Evolutionary conservation across 2,329 filamentous ascomycete species (phyloP), one percentile per base, ranked within the genome.

Genomic region (Cercospora sojina): DNA sequence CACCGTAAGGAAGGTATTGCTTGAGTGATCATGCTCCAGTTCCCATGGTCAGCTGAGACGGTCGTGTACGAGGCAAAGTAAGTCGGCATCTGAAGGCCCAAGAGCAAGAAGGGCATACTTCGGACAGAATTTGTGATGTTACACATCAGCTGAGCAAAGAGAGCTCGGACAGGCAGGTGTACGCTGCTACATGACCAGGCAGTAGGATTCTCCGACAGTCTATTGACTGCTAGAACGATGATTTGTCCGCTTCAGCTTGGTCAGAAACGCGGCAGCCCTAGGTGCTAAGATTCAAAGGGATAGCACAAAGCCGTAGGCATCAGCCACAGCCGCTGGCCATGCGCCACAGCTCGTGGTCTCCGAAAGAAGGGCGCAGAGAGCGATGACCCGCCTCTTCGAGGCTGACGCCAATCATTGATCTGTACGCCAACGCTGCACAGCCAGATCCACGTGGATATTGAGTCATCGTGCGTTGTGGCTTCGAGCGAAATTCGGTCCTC

Each of bases 401-500:
- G 6, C 25, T 8, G 23, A 8, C 7, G 16, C 47, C 47, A 53
- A 53, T 53, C 47, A n/a, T 9, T 57, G 53, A 35, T 20, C 4
- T 13, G n/a, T 31, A 16, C 0, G 20, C 8, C 5, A 2, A 23
- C 3, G 9, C n/a, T 35, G 59, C 59, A 61, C 59, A 31, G 59
- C 59, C 59, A 49, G 18, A 61, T 31, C 59, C 59, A 61, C 41
- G 59, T 61, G 38, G 16, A 16, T 61, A 53, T 53, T 41, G 53
- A 35, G 29, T 61, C 59, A 61, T 61, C 38, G 13, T 35, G 41
- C 58, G 20, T 12, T 41, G 29, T 16, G 27, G 4, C 29, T 61
- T 61, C 59, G 41, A 31, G 59, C 59, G 43, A 61, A 7, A 61
- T 7, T 61, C 41, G 59, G 59, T 31, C 58, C 41, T 38, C 16